Percentiles rank a stretch among this genome's conserved stretches.
Evolutionary conservation across 2,329 filamentous ascomycete genomes (phyloP).

Genomic region (Botrytis squamosa): DNA sequence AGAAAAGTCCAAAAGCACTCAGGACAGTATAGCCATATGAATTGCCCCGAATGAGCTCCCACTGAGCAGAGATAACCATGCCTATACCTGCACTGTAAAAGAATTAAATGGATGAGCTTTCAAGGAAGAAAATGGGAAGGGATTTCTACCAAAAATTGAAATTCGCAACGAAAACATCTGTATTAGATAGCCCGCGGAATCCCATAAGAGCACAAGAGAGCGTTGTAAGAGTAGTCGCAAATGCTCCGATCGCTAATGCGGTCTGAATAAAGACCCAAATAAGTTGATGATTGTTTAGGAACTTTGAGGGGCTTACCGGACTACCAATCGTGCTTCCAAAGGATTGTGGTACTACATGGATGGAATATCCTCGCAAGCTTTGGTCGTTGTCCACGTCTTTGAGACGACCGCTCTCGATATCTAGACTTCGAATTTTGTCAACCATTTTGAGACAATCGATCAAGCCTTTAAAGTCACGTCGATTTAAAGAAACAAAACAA

Average conservation of each 20-base stretch:
- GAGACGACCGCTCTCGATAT: background rate
- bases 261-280: slow-evolving; percentile 38
- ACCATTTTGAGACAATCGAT: background rate
- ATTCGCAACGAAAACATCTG: slow-evolving; percentile 52
- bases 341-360: background rate
- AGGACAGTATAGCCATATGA: slow-evolving; percentile 54
- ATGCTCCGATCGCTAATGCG: slow-evolving; percentile 51
- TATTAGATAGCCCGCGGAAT: slow-evolving; percentile 50
- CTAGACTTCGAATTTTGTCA: background rate
- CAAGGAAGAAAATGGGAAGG: background rate
- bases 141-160: background rate
- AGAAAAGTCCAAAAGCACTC: slow-evolving; percentile 54
- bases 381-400: background rate
- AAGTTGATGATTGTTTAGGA: background rate
- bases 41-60: slow-evolving; percentile 54
- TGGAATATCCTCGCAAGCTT: background rate
- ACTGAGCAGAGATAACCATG: slow-evolving; percentile 54
- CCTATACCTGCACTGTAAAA: slow-evolving; percentile 48
- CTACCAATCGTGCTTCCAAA: slow-evolving; percentile 1
- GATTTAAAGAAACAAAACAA: background rate
- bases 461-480: background rate
- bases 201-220: slow-evolving; percentile 55
- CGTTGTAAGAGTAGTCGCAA: slow-evolving; percentile 54
- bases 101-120: background rate
- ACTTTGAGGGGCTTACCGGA: background rate